phyloP scores from a whole-genome alignment of 805 yeast species.

The Candida multigemmis region DNA sequence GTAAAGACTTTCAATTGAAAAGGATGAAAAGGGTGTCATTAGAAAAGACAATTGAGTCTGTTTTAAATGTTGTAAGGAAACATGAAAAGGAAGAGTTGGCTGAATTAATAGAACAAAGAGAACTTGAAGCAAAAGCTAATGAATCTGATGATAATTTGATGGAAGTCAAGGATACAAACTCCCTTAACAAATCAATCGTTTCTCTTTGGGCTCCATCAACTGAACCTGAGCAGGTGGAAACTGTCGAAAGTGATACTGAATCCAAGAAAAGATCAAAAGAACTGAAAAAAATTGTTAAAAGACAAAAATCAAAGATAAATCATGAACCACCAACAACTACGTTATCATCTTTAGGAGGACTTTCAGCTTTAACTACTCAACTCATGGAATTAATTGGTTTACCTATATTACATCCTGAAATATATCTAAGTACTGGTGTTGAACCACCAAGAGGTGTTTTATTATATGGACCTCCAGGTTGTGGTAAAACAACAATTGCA shows the following conservation, averaged over 20 bases:
- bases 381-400: slow-evolving; percentile 84
- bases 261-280: slow-evolving; percentile 47
- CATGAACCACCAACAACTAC: slow-evolving; percentile 64
- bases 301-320: slow-evolving; percentile 36
- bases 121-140: slow-evolving; percentile 8
- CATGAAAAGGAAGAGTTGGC: slow-evolving; percentile 57
- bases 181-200: slow-evolving; percentile 70
- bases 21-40: slow-evolving; percentile 60
- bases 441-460: slow-evolving; percentile 93
- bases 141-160: slow-evolving; percentile 42
- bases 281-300: slow-evolving; percentile 19
- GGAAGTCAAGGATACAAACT: slow-evolving; percentile 58
- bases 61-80: slow-evolving; percentile 42
- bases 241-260: slow-evolving; percentile 8
- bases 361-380: slow-evolving; percentile 77
- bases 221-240: slow-evolving; percentile 3
- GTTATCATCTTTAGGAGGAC: slow-evolving; percentile 77
- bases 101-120: slow-evolving; percentile 11
- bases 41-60: slow-evolving; percentile 55
- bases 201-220: slow-evolving; percentile 43
- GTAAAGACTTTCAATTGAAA: slow-evolving; percentile 56
- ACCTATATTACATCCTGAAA: slow-evolving; percentile 92
- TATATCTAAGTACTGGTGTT: slow-evolving; percentile 77
- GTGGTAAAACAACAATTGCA: slow-evolving; percentile 96
- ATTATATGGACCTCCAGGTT: slow-evolving; percentile 98